Evolutionary conservation across 345 rosid species (phyloP).

Genomic region (Populus deltoides): DNA sequence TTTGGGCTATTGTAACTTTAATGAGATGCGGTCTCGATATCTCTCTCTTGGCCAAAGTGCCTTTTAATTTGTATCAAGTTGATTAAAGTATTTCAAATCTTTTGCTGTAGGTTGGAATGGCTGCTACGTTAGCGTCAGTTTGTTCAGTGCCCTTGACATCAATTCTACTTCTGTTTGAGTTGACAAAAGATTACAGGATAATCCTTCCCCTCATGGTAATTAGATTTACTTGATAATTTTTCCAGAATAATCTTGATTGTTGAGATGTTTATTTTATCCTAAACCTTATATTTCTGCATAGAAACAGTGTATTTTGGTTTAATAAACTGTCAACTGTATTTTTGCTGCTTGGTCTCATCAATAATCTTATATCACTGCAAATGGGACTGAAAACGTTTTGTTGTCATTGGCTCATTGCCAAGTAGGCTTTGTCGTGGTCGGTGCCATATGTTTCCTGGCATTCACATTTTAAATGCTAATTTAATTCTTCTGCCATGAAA

Average conservation of each 20-base stretch:
- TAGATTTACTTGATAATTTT: constrained; percentile 1
- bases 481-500: constrained; percentile 12
- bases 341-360: too few relatives aligned
- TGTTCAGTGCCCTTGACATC: constrained; percentile 99
- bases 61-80: constrained; percentile 5
- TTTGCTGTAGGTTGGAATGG: constrained; percentile 90
- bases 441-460: not conserved
- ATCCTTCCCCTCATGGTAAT: constrained; percentile 96
- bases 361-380: too few relatives aligned
- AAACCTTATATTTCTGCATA: too few relatives aligned
- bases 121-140: constrained; percentile 94
- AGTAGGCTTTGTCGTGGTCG: not conserved
- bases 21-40: not conserved
- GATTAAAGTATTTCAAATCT: constrained; percentile 18
- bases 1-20: not conserved
- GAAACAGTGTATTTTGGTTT: too few relatives aligned
- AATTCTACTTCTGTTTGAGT: constrained; percentile 83
- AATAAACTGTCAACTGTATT: too few relatives aligned
- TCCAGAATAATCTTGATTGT: not conserved
- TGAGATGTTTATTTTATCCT: too few relatives aligned
- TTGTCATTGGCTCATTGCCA: not conserved
- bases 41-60: not conserved
- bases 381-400: not conserved
- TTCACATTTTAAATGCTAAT: not conserved
- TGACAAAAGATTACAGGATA: constrained; percentile 94